Base-by-base conservation (phyloP, 352 stramenopile species). In the Globisporangium spinosum region DNA sequence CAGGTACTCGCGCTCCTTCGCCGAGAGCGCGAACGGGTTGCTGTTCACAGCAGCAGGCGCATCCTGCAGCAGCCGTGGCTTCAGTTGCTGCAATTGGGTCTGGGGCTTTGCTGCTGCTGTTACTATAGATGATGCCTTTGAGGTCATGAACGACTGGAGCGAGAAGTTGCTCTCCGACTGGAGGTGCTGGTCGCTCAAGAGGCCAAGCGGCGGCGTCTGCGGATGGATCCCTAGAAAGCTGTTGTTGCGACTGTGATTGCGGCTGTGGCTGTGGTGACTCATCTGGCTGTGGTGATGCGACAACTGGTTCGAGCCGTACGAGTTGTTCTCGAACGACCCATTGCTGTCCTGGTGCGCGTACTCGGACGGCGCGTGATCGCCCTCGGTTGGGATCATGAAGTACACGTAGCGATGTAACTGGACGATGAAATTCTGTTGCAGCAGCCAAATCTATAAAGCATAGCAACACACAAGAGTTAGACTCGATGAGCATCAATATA, bases 381-480 rank as follows among this genome's bases (percentile, higher is more conserved):
- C 78, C 47, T 90, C 83, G 3, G 80, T 85, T 9, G 83, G 85
- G 47, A 95, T 81, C 81, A 96, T 90, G 69, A 96, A 91, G 55
- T 95, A 93, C 9, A 96, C 84, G 61, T 95, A 96, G 23, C 84
- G 84, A 58, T 96, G 89, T 38, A 96, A 63, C 69, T 96, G 89
- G 34, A 90, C 73, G 61, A 96, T 82, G 69, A 94, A 93, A 51
- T 91, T 80, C 29, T 89, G 77, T 63, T 94, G 82, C n/a, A 96
- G 72, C 10, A 96, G 71, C 89, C 89, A 96, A 35, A 95, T 84
- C 79, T 87, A 69, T 5, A 20, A 6, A 34, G 4, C 2, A 20
- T 4, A 57, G 3, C 9, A 29, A 32, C 1, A 55, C 47, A 38
- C 32, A 38, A 57, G 1, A n/a, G 23, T 57, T 34, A 57, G 23